These are phyloP conservation scores for Aureobasidium musti DNA, from an alignment of 2,329 filamentous ascomycete genomes.

Conservation along the genomic window DNA sequence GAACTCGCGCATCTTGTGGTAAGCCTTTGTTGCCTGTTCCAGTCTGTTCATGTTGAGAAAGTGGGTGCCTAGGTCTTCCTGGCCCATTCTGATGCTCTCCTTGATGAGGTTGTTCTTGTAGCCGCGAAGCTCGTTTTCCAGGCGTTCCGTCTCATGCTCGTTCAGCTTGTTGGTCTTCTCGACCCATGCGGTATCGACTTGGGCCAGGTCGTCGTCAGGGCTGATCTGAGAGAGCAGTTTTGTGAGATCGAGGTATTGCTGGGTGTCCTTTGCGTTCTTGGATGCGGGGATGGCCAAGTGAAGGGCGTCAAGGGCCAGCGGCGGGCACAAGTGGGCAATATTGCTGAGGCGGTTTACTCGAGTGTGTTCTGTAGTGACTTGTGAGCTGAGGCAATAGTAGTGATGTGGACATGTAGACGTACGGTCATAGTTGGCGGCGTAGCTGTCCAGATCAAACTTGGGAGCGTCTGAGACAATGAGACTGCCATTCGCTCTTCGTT, in stretches of 20 bases:
- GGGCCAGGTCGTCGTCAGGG: constrained; percentile 68
- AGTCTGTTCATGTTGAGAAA: constrained; percentile 71
- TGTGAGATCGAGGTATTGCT: constrained; percentile 69
- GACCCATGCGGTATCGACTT: constrained; percentile 73
- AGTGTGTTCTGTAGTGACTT: constrained; percentile 81
- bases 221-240: constrained; percentile 63
- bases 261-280: constrained; percentile 72
- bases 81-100: constrained; percentile 96
- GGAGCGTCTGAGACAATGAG: constrained; percentile 31
- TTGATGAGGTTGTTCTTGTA: constrained; percentile 98
- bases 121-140: constrained; percentile 81
- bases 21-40: constrained; percentile 71
- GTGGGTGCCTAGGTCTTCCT: constrained; percentile 87
- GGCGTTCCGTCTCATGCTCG: constrained; percentile 67
- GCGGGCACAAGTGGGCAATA: constrained; percentile 76
- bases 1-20: constrained; percentile 84
- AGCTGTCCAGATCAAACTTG: constrained; percentile 79
- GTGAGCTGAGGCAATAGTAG: background rate
- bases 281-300: constrained; percentile 75
- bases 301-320: constrained; percentile 76
- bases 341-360: constrained; percentile 77
- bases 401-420: constrained; percentile 29
- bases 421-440: constrained; percentile 88
- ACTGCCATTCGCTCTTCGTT: constrained; percentile 24
- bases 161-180: constrained; percentile 66